Evolutionary conservation across 306 rosid genomes (phyloP).

Genomic region (Glycine soja): DNA sequence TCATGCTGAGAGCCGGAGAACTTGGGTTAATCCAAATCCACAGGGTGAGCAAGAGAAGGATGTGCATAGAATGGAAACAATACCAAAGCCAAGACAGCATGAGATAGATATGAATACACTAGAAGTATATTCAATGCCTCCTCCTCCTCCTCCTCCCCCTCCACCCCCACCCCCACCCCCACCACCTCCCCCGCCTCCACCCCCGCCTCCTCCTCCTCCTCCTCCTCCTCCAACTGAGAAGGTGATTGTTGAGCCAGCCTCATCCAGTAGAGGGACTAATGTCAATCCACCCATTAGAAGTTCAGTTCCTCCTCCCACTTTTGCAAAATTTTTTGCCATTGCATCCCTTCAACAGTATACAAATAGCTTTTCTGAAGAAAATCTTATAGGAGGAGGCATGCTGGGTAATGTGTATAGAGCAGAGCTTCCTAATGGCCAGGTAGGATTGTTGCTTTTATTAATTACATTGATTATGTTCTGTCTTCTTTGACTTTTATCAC

Average conservation of each 20-base stretch:
- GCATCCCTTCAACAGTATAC: slow-evolving; percentile 97
- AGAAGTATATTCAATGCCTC: slow-evolving; percentile 65
- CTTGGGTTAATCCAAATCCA: slow-evolving; percentile 63
- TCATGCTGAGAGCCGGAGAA: slow-evolving; percentile 60
- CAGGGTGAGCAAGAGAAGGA: slow-evolving; percentile 59
- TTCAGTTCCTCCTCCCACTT: slow-evolving; percentile 50
- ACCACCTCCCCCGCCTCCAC: background rate
- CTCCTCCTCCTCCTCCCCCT: slow-evolving; percentile 51
- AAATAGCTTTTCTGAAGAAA: slow-evolving; percentile 92
- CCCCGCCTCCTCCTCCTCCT: slow-evolving; percentile 63
- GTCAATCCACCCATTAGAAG: slow-evolving; percentile 57
- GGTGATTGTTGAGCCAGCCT: slow-evolving; percentile 68
- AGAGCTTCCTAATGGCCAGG: slow-evolving; percentile 93
- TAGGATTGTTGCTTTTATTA: slow-evolving; percentile 47
- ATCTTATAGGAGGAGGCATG: slow-evolving; percentile 87
- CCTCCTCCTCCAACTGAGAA: slow-evolving; percentile 61
- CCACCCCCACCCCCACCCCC: slow-evolving; percentile 11
- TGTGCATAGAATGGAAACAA: slow-evolving; percentile 54
- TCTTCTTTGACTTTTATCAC: slow-evolving; percentile 33
- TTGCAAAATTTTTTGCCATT: slow-evolving; percentile 75
- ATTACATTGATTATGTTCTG: slow-evolving; percentile 40
- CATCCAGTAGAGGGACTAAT: slow-evolving; percentile 49
- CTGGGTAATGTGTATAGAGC: slow-evolving; percentile 93
- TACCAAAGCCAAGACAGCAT: slow-evolving; percentile 62
- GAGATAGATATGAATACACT: slow-evolving; percentile 63